Conservation (phyloP, 192 early-diverging fungal genomes). For the Podila minutissima region DNA sequence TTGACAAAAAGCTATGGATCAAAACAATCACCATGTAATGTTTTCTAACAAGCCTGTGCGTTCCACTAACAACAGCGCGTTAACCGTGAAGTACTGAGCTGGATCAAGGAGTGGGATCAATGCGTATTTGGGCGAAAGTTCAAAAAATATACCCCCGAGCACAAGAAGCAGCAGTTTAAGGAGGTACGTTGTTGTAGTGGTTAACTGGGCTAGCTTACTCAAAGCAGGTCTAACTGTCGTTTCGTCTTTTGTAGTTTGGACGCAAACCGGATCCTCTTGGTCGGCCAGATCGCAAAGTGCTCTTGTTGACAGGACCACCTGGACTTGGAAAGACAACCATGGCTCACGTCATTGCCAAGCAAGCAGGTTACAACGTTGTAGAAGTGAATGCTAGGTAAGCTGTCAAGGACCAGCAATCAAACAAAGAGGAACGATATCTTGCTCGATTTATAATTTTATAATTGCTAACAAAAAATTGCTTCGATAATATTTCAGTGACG, state of each 20-base stretch:
- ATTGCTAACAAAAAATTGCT: conserved; percentile 17
- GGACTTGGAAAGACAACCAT: conserved; percentile 98
- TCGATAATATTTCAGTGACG: conserved; percentile 73
- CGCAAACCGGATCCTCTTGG: conserved; percentile 46
- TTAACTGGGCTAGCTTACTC: background rate
- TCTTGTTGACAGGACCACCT: conserved; percentile 91
- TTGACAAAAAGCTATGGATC: background rate
- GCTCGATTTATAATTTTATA: background rate
- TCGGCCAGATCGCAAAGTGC: conserved; percentile 46
- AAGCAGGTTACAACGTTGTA: conserved; percentile 89
- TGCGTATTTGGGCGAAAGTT: conserved; percentile 84
- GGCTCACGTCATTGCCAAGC: conserved; percentile 90
- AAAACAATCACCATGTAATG: background rate
- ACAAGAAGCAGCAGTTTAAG: conserved; percentile 38
- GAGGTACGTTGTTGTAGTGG: conserved; percentile 13
- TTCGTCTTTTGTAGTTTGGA: background rate
- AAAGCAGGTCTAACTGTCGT: background rate
- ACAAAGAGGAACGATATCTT: conserved; percentile 12
- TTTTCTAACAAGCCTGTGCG: background rate
- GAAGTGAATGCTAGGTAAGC: conserved; percentile 91
- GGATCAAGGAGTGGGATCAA: conserved; percentile 97
- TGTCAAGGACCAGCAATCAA: too few relatives aligned
- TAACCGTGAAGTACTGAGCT: conserved; percentile 88
- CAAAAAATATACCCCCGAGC: conserved; percentile 37
- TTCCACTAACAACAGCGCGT: conserved; percentile 57